Evolutionary conservation across 139 green algal genomes (phyloP), one percentile per base, ranked within the genome.

Genomic region (Gonium pectorale): DNA sequence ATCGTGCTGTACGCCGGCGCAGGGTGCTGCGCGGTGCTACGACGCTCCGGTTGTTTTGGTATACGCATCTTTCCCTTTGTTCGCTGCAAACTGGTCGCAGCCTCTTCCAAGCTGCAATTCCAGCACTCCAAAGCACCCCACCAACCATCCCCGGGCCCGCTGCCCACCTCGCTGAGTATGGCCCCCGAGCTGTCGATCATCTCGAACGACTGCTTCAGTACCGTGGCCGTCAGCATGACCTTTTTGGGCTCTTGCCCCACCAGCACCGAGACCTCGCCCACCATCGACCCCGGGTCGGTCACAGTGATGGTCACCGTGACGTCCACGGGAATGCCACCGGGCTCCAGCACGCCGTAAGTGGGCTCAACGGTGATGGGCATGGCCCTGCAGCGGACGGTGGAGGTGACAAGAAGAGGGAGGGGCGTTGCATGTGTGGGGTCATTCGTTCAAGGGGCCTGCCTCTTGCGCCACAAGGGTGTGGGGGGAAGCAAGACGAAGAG

Each of bases 171-270:
- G 27, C 22, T 78, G 22, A 87, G 24, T 17, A 85, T 43, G 21
- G 71, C 79, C 3, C 86, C 86, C 9, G 35, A 17, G 33, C 24
- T 35, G 44, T 90, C 79, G 41, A 91, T 9, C 26, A 89, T 26
- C 38, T 91, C 83, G 66, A 91, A 91, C 5, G 24, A 71, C 81
- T 91, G 88, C 67, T 80, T 83, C 11, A 89, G 78, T 0, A 67
- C 80, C 29, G 88, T 91, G 46, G 83, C 83, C 0, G 35, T 81
- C 13, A 85, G 82, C 35, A 71, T 62, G 11, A 91, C n/a, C 83
- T 89, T 89, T 27, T 54, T 80, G n/a, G 31, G 41, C 52, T 74
- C 52, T 2, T 7, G 22, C 33, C 31, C 43, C 46, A 67, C 9
- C 37, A 80, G 1, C 77, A 88, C 77, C 2, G 31, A 35, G 3